Evolutionary conservation across 1,139 yeast genomes (phyloP).

Genomic region (Diutina neorugosa): DNA sequence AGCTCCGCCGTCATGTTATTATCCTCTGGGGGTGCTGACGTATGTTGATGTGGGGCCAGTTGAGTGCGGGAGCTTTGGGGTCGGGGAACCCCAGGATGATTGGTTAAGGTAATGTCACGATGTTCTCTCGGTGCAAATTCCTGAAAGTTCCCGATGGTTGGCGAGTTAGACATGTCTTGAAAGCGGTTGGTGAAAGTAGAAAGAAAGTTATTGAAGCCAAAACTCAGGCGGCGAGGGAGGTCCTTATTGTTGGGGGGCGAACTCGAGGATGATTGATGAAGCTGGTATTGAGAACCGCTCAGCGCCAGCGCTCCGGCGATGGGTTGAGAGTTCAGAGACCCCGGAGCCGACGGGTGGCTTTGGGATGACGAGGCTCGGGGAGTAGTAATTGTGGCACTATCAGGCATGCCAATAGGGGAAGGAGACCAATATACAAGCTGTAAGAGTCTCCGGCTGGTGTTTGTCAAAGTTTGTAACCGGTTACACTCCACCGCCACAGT

Average conservation of each 20-base stretch:
- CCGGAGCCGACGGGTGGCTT: not conserved
- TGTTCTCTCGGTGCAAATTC: not conserved
- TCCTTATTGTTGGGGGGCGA: not conserved
- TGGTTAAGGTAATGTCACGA: constrained; percentile 1
- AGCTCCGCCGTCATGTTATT: not conserved
- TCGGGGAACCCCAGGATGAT: not conserved
- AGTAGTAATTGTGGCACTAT: not conserved
- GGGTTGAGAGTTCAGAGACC: not conserved
- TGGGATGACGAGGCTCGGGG: not conserved
- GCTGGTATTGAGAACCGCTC: not conserved
- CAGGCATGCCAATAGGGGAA: not conserved
- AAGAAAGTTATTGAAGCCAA: constrained; percentile 1
- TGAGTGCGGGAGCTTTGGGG: not conserved
- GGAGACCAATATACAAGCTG: not conserved
- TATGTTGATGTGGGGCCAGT: not conserved
- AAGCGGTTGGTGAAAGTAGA: not conserved
- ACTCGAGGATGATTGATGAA: not conserved
- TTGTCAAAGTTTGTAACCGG: not conserved
- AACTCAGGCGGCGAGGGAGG: constrained; percentile 1
- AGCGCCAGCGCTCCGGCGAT: not conserved
- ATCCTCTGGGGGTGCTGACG: not conserved
- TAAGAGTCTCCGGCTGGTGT: not conserved
- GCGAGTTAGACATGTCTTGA: constrained; percentile 1
- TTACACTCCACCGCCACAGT: not conserved
- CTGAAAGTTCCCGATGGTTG: not conserved